Percentiles rank a stretch among this genome's conserved stretches.
Conservation (phyloP, 768 basidiomycete genomes). For the Panus rudis region DNA sequence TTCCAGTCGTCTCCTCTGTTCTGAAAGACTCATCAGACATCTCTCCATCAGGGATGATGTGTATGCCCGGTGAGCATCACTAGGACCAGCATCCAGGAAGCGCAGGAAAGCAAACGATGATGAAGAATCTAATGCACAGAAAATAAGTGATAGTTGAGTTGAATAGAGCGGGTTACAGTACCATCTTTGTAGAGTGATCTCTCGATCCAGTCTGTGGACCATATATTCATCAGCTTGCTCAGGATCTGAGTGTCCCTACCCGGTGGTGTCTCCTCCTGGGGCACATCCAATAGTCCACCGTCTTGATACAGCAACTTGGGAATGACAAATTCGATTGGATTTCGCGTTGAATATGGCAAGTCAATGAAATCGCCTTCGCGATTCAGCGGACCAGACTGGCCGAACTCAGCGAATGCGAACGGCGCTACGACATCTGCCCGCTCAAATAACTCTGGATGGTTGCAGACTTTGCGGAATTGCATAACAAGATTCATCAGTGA, state of each 20-base stretch:
- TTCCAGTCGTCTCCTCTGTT: constrained; percentile 35
- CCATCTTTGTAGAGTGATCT: constrained; percentile 61
- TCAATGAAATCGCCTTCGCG: constrained; percentile 84
- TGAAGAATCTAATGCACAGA: constrained; percentile 28
- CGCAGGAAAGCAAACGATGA: constrained; percentile 78
- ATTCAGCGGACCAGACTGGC: constrained; percentile 70
- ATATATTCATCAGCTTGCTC: constrained; percentile 77
- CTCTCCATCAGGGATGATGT: constrained; percentile 56
- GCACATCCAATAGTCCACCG: constrained; percentile 64
- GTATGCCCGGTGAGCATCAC: constrained; percentile 59
- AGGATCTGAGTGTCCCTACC: constrained; percentile 49
- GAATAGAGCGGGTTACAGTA: constrained; percentile 23
- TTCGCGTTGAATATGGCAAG: constrained; percentile 80
- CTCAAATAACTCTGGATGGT: constrained; percentile 97
- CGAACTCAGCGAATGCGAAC: constrained; percentile 81
- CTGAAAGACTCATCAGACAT: constrained; percentile 40
- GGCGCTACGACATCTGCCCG: constrained; percentile 93
- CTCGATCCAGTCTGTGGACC: constrained; percentile 79
- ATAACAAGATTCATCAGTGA: constrained; percentile 99
- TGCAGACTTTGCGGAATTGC: constrained; percentile 99
- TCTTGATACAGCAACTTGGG: constrained; percentile 75
- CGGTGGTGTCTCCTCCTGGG: constrained; percentile 44
- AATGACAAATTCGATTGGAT: constrained; percentile 73
- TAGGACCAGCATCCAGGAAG: constrained; percentile 53
- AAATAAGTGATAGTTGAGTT: background rate